Base-by-base conservation (phyloP, 202 grass and related monocot species). In the Schoenoplectus triqueter region DNA sequence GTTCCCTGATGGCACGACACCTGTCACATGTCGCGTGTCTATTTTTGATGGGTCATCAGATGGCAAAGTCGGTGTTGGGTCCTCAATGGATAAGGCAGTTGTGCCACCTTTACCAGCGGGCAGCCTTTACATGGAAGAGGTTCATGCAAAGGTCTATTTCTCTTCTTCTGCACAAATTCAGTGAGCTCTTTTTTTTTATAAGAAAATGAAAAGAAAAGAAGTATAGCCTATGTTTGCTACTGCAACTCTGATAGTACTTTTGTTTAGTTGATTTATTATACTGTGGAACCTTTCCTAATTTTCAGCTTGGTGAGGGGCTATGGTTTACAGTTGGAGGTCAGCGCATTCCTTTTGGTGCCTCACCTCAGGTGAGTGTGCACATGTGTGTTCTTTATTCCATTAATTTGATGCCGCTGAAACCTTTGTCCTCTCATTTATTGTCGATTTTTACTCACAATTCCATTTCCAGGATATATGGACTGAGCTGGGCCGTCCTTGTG, bases 61-160 rank as follows among this genome's bases (percentile, higher is more conserved):
- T 84, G 84, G 90, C 84, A 99, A 99, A 62, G 96, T 99, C 63
- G 96, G 96, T 66, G 91, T 99, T 84, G 96, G 96, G 9, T 90
- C 91, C 20, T 82, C 92, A 85, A 90, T 99, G 88, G 76, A 96
- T 79, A 96, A 92, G 89, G 96, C 96, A 20, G 65, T 55, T 79
- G 89, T 96, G 48, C 96, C 96, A 85, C 84, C 91, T 31, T 83
- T 99, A 70, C 91, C 93, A 76, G 46, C 86, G 64, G 96, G 96
- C 73, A 92, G 88, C 84, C 83, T 99, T 47, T 99, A 99, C 82
- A 99, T 99, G 96, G 96, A 99, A 86, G 96, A 99, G 81, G 87
- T 99, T 81, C 96, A 95, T 61, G 93, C 93, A 0, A 99, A 96
- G 91, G 96, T 99, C 81, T 17, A n/a, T 57, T 48, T 70, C 66